phyloP scores from a whole-genome alignment of 176 grass and related monocot genomes.

The Tillandsia leiboldiana region DNA sequence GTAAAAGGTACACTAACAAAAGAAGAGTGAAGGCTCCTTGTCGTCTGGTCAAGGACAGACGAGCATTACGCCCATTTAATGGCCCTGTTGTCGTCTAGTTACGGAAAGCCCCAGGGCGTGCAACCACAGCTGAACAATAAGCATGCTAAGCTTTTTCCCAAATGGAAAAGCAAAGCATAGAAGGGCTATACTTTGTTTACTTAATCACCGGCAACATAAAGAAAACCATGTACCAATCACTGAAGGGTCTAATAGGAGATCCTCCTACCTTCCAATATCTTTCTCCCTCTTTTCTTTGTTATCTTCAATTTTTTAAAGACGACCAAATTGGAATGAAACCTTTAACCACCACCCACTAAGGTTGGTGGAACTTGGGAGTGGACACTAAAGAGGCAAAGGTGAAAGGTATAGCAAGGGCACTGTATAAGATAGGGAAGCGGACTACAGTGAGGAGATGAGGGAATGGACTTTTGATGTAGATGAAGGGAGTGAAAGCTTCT shows the following conservation, averaged over 20 bases:
- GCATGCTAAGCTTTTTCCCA: background rate
- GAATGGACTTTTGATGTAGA: background rate
- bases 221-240: background rate
- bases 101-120: background rate
- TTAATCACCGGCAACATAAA: background rate
- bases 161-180: background rate
- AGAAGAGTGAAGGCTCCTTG: too few species aligned
- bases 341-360: conserved; percentile 1
- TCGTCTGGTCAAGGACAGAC: background rate
- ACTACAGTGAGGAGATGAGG: conserved; percentile 14
- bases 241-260: background rate
- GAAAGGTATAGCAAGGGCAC: conserved; percentile 21
- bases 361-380: background rate
- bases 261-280: background rate
- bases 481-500: conserved; percentile 1
- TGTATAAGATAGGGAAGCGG: background rate
- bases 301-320: background rate
- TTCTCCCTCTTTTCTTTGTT: background rate
- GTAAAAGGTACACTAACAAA: background rate
- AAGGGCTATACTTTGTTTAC: background rate
- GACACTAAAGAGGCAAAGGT: conserved; percentile 19
- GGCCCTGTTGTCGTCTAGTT: background rate
- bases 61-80: background rate
- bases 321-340: background rate
- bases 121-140: background rate